phyloP scores from a whole-genome alignment of 2,329 filamentous ascomycete genomes.

The Trichophyton verrucosum region DNA sequence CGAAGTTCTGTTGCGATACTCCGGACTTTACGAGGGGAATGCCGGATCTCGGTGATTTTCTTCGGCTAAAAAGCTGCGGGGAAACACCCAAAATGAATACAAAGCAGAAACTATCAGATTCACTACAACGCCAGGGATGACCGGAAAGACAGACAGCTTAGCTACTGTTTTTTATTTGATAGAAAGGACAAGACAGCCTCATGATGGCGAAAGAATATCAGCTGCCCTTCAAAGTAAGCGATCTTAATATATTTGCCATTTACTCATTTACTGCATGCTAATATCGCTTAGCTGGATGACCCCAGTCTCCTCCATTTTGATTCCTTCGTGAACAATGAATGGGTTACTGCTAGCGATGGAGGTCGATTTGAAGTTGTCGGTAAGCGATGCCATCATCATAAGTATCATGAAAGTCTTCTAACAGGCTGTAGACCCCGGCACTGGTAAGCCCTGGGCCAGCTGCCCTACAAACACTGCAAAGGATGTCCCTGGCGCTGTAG shows the following conservation, averaged over 20 bases:
- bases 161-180: background rate
- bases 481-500: conserved; percentile 50
- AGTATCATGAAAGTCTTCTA: background rate
- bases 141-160: background rate
- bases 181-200: background rate
- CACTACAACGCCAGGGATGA: background rate
- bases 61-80: background rate
- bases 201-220: conserved; percentile 25
- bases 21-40: background rate
- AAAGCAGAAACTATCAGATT: too few relatives aligned
- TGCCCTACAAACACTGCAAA: conserved; percentile 41
- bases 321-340: conserved; percentile 40
- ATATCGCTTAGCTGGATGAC: conserved; percentile 32
- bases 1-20: background rate
- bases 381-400: conserved; percentile 12
- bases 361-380: conserved; percentile 41
- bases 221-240: conserved; percentile 27
- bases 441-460: conserved; percentile 39
- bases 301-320: conserved; percentile 38
- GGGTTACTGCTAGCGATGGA: conserved; percentile 35
- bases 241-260: background rate
- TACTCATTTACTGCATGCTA: background rate
- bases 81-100: background rate
- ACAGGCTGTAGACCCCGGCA: conserved; percentile 36
- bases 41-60: background rate